Evolutionary conservation across 495 filamentous ascomycete genomes (phyloP).

Genomic region (Wilcoxina mikolae): DNA sequence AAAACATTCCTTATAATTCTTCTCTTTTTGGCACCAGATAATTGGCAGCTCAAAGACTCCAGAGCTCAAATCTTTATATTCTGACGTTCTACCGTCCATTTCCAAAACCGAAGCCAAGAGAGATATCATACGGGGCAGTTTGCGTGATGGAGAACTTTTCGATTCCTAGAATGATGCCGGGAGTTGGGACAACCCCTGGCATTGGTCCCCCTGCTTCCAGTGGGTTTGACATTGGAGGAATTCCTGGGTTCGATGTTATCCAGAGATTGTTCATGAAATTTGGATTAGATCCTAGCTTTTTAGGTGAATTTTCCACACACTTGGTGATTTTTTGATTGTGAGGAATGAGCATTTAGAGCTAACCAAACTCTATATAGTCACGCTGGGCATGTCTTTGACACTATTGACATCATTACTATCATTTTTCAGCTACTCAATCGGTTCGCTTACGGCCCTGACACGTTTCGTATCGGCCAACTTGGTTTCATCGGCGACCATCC

Average conservation of each 20-base stretch:
- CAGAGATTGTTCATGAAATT: slow-evolving; percentile 23
- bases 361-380: slow-evolving; percentile 15
- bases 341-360: too few relatives aligned
- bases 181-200: not conserved
- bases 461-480: slow-evolving; percentile 28
- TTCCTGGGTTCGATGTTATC: slow-evolving; percentile 26
- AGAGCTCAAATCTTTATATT: too few relatives aligned
- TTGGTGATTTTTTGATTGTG: not conserved
- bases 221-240: slow-evolving; percentile 25
- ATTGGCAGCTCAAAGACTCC: too few relatives aligned
- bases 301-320: slow-evolving; percentile 18
- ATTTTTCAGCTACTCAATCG: slow-evolving; percentile 26
- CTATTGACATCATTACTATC: slow-evolving; percentile 26
- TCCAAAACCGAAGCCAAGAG: too few relatives aligned
- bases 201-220: not conserved
- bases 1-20: too few relatives aligned
- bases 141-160: slow-evolving; percentile 6
- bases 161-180: not conserved
- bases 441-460: slow-evolving; percentile 22
- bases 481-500: slow-evolving; percentile 28
- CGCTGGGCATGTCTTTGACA: slow-evolving; percentile 27
- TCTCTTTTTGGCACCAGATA: too few relatives aligned
- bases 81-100: too few relatives aligned
- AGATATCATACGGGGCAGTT: too few relatives aligned
- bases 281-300: slow-evolving; percentile 23